Evolutionary conservation across 169 alveolate genomes (phyloP), one percentile per base, ranked within the genome.

Genomic region (Theileria parva): DNA sequence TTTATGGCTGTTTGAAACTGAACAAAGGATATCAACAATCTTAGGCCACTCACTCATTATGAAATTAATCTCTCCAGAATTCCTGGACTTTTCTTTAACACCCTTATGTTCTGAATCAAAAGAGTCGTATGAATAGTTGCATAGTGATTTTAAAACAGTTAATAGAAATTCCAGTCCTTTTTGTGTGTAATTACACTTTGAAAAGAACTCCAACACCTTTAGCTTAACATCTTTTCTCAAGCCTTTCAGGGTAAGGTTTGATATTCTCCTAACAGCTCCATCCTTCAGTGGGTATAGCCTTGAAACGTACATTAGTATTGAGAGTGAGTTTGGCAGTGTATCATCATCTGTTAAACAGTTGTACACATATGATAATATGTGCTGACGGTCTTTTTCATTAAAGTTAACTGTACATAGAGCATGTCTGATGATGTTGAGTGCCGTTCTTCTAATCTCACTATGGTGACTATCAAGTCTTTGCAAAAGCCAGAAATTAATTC

Each of bases 221-320:
- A 75, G 12, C 21, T 84, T 63, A 19, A 17, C 59, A 4, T 55
- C 44, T 68, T 15, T 75, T 13, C 71, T 77, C 39, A 69, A 37
- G 25, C 88, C 88, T 37, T 81, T 81, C 3, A 81, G 80, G 11
- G 88, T 81, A 4, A 81, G 70, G 55, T 37, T 81, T 27, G 85
- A 53, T 59, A 81, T 65, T 48, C 78, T 61, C 30, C 57, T 1
- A 0, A 81, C 88, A 6, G 88, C 88, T 9, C 88, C 88, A 63
- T 81, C 88, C 74, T 81, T 81, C 8, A 81, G 71, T 8, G 88
- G 88, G 67, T 81, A 74, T 9, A 81, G n/a, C 27, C 67, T 74
- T 11, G 88, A 81, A 23, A 60, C 57, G 19, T 67, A 21, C 17
- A n/a, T 63, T 2, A 81, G 19, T 12, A 73, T 72, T 13, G 27